Percentiles rank a stretch among this genome's conserved stretches.
Evolutionary conservation across 2,329 filamentous ascomycete species (phyloP).

Genomic region (Peltaster fructicola): DNA sequence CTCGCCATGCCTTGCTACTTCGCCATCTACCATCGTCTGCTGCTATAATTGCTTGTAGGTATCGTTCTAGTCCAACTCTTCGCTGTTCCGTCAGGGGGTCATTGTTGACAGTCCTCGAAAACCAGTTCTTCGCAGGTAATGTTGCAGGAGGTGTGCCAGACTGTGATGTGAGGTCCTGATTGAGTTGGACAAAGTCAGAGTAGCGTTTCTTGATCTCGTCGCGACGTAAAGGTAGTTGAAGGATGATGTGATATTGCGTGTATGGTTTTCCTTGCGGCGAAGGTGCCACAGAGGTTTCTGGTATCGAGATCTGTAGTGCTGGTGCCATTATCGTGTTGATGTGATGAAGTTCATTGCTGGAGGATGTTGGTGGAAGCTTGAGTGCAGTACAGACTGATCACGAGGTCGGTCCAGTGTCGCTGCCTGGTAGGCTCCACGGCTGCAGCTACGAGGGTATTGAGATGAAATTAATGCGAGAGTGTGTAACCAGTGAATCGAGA

Average conservation of each 20-base stretch:
- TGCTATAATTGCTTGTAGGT: conserved; percentile 54
- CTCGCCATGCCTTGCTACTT: conserved; percentile 52
- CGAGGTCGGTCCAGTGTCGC: too few relatives aligned
- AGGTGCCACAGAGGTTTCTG: conserved; percentile 31
- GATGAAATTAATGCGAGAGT: too few relatives aligned
- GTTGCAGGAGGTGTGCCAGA: conserved; percentile 44
- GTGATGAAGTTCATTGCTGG: too few relatives aligned
- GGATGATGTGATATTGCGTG: conserved; percentile 61
- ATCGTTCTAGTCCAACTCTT: conserved; percentile 49
- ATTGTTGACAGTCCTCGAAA: conserved; percentile 53
- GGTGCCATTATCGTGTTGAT: conserved; percentile 22
- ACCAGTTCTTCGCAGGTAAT: conserved; percentile 60
- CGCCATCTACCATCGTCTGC: conserved; percentile 61
- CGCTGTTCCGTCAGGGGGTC: conserved; percentile 53
- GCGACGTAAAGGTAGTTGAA: conserved; percentile 58
- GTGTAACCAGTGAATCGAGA: too few relatives aligned
- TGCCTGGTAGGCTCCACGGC: too few relatives aligned
- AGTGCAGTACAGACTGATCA: too few relatives aligned
- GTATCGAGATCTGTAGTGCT: conserved; percentile 28
- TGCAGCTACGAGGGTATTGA: too few relatives aligned
- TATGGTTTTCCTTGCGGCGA: conserved; percentile 43
- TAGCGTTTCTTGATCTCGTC: conserved; percentile 67
- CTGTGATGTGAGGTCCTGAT: conserved; percentile 41
- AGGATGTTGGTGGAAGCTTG: too few relatives aligned
- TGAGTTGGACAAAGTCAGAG: conserved; percentile 56